Evolutionary conservation across 805 yeast genomes (phyloP).

Genomic region (Zygotorulaspora chibaensis): DNA sequence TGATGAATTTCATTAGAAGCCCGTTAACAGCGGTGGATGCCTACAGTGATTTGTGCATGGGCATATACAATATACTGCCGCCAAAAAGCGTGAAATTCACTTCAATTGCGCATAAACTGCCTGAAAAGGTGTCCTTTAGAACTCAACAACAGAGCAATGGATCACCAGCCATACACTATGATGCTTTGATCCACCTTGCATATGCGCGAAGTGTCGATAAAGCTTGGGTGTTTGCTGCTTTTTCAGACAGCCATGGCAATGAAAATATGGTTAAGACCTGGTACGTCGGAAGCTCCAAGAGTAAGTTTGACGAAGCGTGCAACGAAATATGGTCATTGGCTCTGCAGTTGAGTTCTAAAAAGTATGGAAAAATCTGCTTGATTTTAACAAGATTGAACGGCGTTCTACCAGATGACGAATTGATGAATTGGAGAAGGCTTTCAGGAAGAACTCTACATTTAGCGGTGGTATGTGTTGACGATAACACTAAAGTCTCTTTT

Average conservation of each 20-base stretch:
- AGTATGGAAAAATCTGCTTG: slow-evolving; percentile 52
- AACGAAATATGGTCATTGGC: slow-evolving; percentile 66
- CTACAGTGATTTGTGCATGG: slow-evolving; percentile 44
- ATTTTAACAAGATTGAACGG: slow-evolving; percentile 68
- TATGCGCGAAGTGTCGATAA: slow-evolving; percentile 78
- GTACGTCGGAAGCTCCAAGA: slow-evolving; percentile 42
- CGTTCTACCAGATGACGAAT: slow-evolving; percentile 75
- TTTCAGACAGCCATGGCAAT: slow-evolving; percentile 82
- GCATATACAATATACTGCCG: slow-evolving; percentile 53
- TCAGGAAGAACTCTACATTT: slow-evolving; percentile 57
- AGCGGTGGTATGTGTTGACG: slow-evolving; percentile 65
- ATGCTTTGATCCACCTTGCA: slow-evolving; percentile 76
- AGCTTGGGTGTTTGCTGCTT: slow-evolving; percentile 80
- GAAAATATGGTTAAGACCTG: slow-evolving; percentile 61
- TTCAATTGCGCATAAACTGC: slow-evolving; percentile 40
- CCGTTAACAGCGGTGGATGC: slow-evolving; percentile 31
- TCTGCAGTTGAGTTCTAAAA: slow-evolving; percentile 38
- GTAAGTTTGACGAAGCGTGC: slow-evolving; percentile 51
- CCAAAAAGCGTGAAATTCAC: slow-evolving; percentile 34
- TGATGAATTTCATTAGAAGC: slow-evolving; percentile 39
- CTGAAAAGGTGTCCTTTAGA: slow-evolving; percentile 42
- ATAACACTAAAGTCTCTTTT: slow-evolving; percentile 46
- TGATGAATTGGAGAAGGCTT: slow-evolving; percentile 72
- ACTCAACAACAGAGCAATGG: slow-evolving; percentile 34
- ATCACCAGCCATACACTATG: slow-evolving; percentile 38